Conservation (phyloP, 805 yeast genomes). For the Pichia cephalocereana region DNA sequence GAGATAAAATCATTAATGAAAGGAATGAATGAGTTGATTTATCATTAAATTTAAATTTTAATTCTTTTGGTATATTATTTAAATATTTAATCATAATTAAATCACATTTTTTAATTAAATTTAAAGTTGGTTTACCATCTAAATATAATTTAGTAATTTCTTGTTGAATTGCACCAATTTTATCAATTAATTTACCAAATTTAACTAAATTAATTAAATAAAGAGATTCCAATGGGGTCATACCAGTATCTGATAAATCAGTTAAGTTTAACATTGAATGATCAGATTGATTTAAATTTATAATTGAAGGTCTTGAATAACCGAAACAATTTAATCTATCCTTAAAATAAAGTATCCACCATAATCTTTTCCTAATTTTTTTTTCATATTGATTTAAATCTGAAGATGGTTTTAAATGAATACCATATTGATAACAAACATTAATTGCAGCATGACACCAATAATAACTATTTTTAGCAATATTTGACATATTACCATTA, state of each 20-base stretch:
- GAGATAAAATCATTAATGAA: conserved; percentile 52
- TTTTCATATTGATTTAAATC: conserved; percentile 15
- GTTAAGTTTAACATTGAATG: conserved; percentile 61
- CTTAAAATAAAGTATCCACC: conserved; percentile 72
- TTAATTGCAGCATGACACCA: conserved; percentile 69
- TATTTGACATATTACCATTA: conserved; percentile 18
- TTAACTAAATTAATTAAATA: conserved; percentile 56
- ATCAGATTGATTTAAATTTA: conserved; percentile 66
- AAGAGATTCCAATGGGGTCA: conserved; percentile 40
- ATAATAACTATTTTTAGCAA: conserved; percentile 56
- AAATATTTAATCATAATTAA: conserved; percentile 73
- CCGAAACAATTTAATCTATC: conserved; percentile 65
- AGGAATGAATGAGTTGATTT: conserved; percentile 43
- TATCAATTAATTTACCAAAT: conserved; percentile 62
- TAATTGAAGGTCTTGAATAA: conserved; percentile 62
- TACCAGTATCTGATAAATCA: conserved; percentile 52
- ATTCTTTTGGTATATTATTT: conserved; percentile 50
- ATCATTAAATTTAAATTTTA: conserved; percentile 55
- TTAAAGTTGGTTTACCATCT: conserved; percentile 30
- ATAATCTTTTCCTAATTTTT: conserved; percentile 24
- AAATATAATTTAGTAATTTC: conserved; percentile 57
- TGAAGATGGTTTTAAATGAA: conserved; percentile 39
- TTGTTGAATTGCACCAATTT: conserved; percentile 59
- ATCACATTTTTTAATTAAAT: conserved; percentile 52
- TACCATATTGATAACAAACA: conserved; percentile 68